Conservation (phyloP, 2,329 filamentous ascomycete genomes). For the Clonostachys rosea region DNA sequence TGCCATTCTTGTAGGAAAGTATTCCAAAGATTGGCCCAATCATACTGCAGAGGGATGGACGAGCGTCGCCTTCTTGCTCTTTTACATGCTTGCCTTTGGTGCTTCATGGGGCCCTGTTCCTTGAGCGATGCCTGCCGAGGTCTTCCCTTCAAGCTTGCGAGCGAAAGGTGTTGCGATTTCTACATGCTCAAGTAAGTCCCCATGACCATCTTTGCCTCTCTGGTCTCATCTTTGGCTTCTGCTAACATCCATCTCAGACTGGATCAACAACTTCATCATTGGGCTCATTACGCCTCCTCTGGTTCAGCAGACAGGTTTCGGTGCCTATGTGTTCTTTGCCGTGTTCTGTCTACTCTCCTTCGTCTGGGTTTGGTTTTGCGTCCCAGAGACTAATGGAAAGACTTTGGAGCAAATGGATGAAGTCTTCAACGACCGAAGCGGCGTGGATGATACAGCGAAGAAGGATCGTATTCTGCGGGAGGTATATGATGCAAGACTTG, state of each 20-base stretch:
- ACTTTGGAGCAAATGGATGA: constrained; percentile 47
- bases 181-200: constrained; percentile 39
- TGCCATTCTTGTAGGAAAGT: constrained; percentile 42
- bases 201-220: too few relatives aligned
- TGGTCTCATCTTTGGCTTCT: neutral
- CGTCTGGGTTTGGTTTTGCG: constrained; percentile 44
- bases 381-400: constrained; percentile 49
- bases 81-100: constrained; percentile 18
- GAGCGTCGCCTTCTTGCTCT: constrained; percentile 32
- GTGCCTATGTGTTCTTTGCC: constrained; percentile 56
- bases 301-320: constrained; percentile 41
- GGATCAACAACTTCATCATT: constrained; percentile 60
- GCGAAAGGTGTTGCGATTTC: constrained; percentile 60
- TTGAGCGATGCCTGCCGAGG: constrained; percentile 27
- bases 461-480: too few relatives aligned
- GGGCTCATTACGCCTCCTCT: constrained; percentile 53
- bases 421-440: constrained; percentile 18
- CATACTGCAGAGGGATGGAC: constrained; percentile 49
- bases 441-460: constrained; percentile 38
- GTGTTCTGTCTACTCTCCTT: constrained; percentile 44
- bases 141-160: constrained; percentile 50
- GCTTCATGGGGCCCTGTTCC: constrained; percentile 22
- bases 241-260: constrained; percentile 23
- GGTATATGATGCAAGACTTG: too few relatives aligned
- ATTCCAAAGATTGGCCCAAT: constrained; percentile 37